Conservation (phyloP, 2,329 filamentous ascomycete genomes). For the Rhinocladiella similis region DNA sequence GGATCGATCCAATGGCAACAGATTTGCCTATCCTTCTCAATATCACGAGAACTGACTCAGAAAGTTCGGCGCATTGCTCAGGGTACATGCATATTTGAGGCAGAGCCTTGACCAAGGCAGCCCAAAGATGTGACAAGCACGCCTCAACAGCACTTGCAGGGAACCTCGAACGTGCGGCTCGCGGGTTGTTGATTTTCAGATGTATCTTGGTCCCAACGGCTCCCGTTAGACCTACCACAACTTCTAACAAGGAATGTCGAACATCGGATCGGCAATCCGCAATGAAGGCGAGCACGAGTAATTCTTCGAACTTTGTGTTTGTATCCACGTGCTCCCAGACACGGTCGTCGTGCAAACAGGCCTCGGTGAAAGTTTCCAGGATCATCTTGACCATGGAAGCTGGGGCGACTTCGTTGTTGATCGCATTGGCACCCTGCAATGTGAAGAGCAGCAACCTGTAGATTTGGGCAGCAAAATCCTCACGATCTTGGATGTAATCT, state of each 20-base stretch:
- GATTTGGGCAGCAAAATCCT: slow-evolving; percentile 20
- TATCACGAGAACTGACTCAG: slow-evolving; percentile 44
- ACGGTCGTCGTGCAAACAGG: slow-evolving; percentile 45
- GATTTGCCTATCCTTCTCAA: slow-evolving; percentile 44
- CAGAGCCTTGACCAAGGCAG: slow-evolving; percentile 42
- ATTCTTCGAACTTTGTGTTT: slow-evolving; percentile 12
- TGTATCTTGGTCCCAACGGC: slow-evolving; percentile 20
- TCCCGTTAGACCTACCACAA: slow-evolving; percentile 26
- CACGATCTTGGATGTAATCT: slow-evolving; percentile 34
- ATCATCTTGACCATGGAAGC: slow-evolving; percentile 20
- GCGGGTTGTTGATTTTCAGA: slow-evolving; percentile 24
- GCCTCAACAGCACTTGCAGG: slow-evolving; percentile 26
- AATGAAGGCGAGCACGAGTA: slow-evolving; percentile 23
- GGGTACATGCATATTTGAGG: slow-evolving; percentile 39
- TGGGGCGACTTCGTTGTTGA: slow-evolving; percentile 11
- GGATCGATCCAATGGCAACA: slow-evolving; percentile 38
- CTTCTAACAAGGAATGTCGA: slow-evolving; percentile 26
- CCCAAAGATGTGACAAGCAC: slow-evolving; percentile 47
- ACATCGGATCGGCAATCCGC: slow-evolving; percentile 36
- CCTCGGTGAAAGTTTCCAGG: slow-evolving; percentile 52
- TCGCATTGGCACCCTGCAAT: slow-evolving; percentile 3
- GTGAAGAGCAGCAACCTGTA: slow-evolving; percentile 24
- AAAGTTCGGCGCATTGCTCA: slow-evolving; percentile 46
- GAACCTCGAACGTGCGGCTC: slow-evolving; percentile 27
- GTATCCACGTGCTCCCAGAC: slow-evolving; percentile 43